Evolutionary conservation across 768 basidiomycete species (phyloP).

Genomic region (Lactifluus piperatus): DNA sequence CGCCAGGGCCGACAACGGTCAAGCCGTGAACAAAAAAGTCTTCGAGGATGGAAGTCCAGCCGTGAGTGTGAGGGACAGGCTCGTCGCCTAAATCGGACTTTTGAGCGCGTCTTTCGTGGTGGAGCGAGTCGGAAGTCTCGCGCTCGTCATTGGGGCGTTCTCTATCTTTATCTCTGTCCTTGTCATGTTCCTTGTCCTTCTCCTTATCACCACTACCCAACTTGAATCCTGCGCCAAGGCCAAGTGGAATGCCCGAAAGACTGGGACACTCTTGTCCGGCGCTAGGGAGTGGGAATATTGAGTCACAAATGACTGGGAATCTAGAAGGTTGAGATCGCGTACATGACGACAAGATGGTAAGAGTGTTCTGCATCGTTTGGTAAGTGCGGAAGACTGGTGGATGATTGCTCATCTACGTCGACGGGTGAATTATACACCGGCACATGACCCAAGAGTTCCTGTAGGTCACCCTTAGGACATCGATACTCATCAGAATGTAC

Average conservation of each 20-base stretch:
- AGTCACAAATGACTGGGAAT: constrained; percentile 22
- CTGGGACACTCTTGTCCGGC: constrained; percentile 79
- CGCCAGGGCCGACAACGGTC: constrained; percentile 1
- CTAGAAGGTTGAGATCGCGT: constrained; percentile 25
- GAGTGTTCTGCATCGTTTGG: constrained; percentile 48
- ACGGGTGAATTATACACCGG: constrained; percentile 32
- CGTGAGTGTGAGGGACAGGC: constrained; percentile 29
- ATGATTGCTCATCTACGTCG: constrained; percentile 21
- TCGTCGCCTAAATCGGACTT: constrained; percentile 25
- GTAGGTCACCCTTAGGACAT: constrained; percentile 52
- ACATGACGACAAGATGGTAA: constrained; percentile 76
- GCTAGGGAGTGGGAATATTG: too few relatives aligned
- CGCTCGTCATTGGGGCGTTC: constrained; percentile 7
- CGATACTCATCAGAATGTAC: not conserved
- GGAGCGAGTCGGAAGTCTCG: constrained; percentile 17
- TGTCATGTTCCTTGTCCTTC: constrained; percentile 29
- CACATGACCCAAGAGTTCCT: constrained; percentile 60
- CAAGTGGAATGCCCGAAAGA: constrained; percentile 73
- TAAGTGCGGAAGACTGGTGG: constrained; percentile 37
- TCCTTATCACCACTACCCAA: constrained; percentile 37
- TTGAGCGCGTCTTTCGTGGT: constrained; percentile 22
- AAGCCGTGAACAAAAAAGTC: constrained; percentile 52
- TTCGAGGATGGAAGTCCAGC: constrained; percentile 73
- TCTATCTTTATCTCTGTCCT: constrained; percentile 24
- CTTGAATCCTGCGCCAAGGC: constrained; percentile 69